Conservation (phyloP, 2,329 filamentous ascomycete species). For the Calonectria naviculata region DNA sequence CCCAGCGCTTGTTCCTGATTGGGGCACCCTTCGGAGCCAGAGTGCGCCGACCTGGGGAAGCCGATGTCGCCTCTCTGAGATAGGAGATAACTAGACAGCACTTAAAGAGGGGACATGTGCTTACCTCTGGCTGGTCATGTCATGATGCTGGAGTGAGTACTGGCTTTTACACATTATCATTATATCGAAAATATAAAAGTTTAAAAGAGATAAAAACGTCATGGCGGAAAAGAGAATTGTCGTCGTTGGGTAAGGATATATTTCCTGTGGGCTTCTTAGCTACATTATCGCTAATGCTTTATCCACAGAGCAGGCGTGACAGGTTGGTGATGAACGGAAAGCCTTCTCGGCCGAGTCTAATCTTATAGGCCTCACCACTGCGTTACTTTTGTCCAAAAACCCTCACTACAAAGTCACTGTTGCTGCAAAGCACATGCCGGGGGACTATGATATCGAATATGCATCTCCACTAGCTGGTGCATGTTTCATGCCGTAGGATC, state of each 20-base stretch:
- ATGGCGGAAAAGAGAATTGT: slow-evolving; percentile 16
- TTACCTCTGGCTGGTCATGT: neutral
- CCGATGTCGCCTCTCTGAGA: slow-evolving; percentile 12
- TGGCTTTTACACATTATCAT: neutral
- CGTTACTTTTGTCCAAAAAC: slow-evolving; percentile 15
- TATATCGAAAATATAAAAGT: neutral
- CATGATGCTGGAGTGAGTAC: too few relatives aligned
- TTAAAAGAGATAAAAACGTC: neutral
- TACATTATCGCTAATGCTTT: neutral
- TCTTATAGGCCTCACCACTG: slow-evolving; percentile 12
- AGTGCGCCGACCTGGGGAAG: neutral
- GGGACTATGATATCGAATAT: slow-evolving; percentile 21
- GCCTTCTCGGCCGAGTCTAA: neutral
- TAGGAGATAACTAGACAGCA: slow-evolving; percentile 7
- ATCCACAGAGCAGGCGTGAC: slow-evolving; percentile 11
- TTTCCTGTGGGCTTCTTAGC: neutral
- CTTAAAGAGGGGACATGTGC: neutral
- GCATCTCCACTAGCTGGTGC: slow-evolving; percentile 16
- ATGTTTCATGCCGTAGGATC: slow-evolving; percentile 11
- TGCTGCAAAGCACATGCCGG: slow-evolving; percentile 19
- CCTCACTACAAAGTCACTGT: slow-evolving; percentile 13
- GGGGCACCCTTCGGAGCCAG: neutral
- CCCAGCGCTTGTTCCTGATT: neutral
- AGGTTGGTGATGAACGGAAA: neutral
- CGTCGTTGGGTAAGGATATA: slow-evolving; percentile 16